Conservation (phyloP, 2,329 filamentous ascomycete genomes). For the Pochonia chlamydosporia region DNA sequence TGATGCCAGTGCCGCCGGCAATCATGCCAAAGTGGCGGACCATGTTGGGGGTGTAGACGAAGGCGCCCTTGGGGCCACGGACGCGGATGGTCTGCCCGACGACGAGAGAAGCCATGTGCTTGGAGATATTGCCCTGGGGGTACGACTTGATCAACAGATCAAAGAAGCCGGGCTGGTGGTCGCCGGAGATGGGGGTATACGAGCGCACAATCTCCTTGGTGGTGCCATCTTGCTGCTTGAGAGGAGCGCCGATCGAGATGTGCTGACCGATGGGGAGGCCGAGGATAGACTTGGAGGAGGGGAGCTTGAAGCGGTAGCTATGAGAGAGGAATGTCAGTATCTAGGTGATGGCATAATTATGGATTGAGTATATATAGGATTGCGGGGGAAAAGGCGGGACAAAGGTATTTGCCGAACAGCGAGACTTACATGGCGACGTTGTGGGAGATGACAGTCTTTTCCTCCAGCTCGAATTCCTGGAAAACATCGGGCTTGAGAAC, state of each 20-base stretch:
- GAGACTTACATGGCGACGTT: slow-evolving; percentile 87
- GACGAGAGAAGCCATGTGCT: slow-evolving; percentile 76
- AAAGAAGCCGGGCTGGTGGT: slow-evolving; percentile 85
- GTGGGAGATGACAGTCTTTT: slow-evolving; percentile 95
- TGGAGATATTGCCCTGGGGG: slow-evolving; percentile 94
- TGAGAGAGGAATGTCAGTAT: background rate
- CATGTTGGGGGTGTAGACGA: slow-evolving; percentile 97
- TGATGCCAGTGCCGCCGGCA: slow-evolving; percentile 94
- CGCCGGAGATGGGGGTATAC: slow-evolving; percentile 87
- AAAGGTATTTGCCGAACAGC: no score
- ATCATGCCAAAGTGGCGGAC: slow-evolving; percentile 96
- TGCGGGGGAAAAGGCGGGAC: background rate
- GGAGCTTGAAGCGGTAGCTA: slow-evolving; percentile 89
- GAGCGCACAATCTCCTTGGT: slow-evolving; percentile 82
- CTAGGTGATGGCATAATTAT: slow-evolving; percentile 1
- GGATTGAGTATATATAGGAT: background rate
- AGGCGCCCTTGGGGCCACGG: slow-evolving; percentile 91
- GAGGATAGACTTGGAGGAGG: slow-evolving; percentile 70
- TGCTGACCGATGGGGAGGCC: slow-evolving; percentile 98
- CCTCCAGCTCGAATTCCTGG: slow-evolving; percentile 86
- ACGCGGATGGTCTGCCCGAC: slow-evolving; percentile 87
- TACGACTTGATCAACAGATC: slow-evolving; percentile 98
- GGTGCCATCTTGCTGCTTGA: slow-evolving; percentile 61
- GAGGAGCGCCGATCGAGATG: slow-evolving; percentile 85
- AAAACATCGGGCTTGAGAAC: slow-evolving; percentile 82